Conservation (phyloP, 2,329 filamentous ascomycete species). For the Mycogone perniciosa region DNA sequence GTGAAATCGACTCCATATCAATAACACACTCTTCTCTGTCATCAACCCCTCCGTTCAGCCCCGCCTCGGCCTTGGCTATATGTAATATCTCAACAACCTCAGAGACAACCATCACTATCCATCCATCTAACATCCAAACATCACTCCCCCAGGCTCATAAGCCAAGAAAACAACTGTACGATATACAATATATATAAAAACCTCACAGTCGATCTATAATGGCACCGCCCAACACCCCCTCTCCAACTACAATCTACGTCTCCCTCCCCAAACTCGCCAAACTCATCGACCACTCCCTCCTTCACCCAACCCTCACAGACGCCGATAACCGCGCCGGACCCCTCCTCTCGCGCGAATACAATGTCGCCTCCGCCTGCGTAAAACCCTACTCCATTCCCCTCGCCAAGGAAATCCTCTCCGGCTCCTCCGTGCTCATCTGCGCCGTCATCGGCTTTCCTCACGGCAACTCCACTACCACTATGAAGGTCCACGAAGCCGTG, state of each 20-base stretch:
- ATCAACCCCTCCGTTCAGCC: no score
- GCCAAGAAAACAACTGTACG: neutral
- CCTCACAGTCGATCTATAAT: neutral
- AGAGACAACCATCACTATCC: neutral
- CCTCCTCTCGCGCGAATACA: conserved; percentile 37
- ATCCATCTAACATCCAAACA: neutral
- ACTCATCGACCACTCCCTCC: conserved; percentile 55
- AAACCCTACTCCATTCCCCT: conserved; percentile 50
- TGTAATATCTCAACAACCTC: conserved; percentile 16
- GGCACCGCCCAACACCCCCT: conserved; percentile 14
- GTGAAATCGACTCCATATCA: no score
- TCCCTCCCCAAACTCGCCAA: conserved; percentile 43
- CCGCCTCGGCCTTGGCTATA: neutral
- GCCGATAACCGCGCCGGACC: conserved; percentile 45
- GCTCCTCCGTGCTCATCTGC: conserved; percentile 44
- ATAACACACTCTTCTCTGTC: no score
- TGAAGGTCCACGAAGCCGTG: conserved; percentile 49
- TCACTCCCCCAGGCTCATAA: no score
- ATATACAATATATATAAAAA: neutral
- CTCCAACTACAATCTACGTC: conserved; percentile 32
- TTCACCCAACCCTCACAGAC: conserved; percentile 57
- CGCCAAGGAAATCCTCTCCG: conserved; percentile 41
- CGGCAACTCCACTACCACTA: conserved; percentile 47
- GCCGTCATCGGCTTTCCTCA: conserved; percentile 57
- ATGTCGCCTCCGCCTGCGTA: conserved; percentile 50